Evolutionary conservation across 768 basidiomycete species (phyloP).

Genomic region (Pluteus cervinus): DNA sequence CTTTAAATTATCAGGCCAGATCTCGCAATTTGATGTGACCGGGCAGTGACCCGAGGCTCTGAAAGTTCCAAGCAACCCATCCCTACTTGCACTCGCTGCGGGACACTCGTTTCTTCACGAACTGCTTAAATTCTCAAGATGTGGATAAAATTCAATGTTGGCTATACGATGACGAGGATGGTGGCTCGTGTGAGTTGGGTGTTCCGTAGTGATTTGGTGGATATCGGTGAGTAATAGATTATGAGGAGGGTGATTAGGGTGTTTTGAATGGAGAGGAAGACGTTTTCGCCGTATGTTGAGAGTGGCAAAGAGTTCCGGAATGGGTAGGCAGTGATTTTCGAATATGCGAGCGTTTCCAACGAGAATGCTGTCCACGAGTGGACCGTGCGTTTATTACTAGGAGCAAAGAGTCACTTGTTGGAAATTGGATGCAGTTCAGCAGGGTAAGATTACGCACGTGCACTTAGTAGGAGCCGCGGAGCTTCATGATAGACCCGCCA

Average conservation of each 20-base stretch:
- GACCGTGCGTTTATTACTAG: conserved; percentile 68
- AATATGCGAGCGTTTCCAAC: conserved; percentile 88
- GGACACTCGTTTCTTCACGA: no score
- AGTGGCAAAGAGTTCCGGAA: conserved; percentile 85
- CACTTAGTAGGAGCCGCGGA: conserved; percentile 74
- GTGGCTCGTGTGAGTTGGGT: no score
- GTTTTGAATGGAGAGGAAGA: conserved; percentile 90
- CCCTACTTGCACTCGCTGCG: no score
- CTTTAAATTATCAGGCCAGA: no score
- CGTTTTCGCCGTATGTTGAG: conserved; percentile 96
- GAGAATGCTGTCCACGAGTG: conserved; percentile 82
- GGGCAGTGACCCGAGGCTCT: no score
- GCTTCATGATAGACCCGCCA: conserved; percentile 95
- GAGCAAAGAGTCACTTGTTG: conserved; percentile 3
- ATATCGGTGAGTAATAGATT: conserved; percentile 59
- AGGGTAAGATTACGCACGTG: no score
- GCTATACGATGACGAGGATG: no score
- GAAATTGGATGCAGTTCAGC: not conserved
- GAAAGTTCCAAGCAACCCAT: no score
- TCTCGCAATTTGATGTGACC: no score
- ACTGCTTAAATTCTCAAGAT: no score
- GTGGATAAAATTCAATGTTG: no score
- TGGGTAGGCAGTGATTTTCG: conserved; percentile 85
- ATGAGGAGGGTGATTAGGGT: conserved; percentile 85
- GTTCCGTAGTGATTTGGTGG: no score